Conservation (phyloP, 2,329 filamentous ascomycete genomes). For the Ceratocystis huliohia region DNA sequence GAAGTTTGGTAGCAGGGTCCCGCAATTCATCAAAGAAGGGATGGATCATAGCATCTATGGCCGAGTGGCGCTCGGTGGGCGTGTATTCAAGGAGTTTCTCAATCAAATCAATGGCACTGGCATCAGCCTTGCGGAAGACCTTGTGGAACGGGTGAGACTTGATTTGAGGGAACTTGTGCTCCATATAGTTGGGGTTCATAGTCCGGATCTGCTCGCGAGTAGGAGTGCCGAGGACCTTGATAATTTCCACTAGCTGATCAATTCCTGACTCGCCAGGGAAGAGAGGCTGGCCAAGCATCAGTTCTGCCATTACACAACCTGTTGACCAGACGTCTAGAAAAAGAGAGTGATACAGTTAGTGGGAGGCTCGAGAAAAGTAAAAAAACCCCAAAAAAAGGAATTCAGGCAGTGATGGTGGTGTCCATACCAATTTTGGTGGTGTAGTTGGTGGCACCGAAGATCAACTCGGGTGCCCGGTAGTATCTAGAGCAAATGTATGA, state of each 20-base stretch:
- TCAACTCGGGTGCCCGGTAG: constrained; percentile 94
- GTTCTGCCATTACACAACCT: constrained; percentile 96
- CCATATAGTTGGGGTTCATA: constrained; percentile 99
- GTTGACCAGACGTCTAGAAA: constrained; percentile 96
- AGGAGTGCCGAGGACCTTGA: constrained; percentile 94
- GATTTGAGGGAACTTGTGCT: constrained; percentile 99
- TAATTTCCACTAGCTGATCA: constrained; percentile 96
- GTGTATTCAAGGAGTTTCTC: constrained; percentile 92
- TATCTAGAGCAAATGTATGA: constrained; percentile 99
- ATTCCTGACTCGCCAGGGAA: constrained; percentile 98
- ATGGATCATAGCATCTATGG: constrained; percentile 93
- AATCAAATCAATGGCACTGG: constrained; percentile 87
- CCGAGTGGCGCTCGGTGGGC: constrained; percentile 83
- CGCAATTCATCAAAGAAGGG: constrained; percentile 97
- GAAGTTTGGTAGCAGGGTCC: constrained; percentile 79
- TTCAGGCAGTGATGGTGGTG: neutral
- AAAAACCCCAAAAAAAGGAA: neutral
- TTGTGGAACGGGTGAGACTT: constrained; percentile 99
- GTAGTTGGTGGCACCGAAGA: constrained; percentile 98
- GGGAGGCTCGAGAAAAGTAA: neutral
- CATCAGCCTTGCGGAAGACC: constrained; percentile 93
- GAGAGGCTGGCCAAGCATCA: constrained; percentile 95
- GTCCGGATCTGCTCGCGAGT: constrained; percentile 97
- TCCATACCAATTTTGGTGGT: constrained; percentile 95
- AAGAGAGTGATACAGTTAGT: constrained; percentile 49